A percentile compares a stretch with the other conserved stretches of the same genome.
These are phyloP conservation scores for Sporothrix variecibatus DNA, from an alignment of 2,329 filamentous ascomycete species.

Conservation along the genomic window DNA sequence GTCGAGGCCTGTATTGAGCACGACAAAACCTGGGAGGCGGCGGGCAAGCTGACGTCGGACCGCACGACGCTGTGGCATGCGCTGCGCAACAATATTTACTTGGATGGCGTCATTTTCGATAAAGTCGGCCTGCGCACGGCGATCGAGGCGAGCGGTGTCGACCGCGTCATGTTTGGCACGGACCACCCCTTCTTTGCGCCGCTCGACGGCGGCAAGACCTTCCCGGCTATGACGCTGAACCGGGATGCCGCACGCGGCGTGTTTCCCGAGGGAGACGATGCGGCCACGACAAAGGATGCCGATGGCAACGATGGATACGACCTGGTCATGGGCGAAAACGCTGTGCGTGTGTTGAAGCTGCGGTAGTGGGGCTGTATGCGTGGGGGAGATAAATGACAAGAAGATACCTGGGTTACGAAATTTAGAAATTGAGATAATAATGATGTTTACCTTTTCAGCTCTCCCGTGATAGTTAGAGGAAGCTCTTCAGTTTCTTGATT, in stretches of 20 bases:
- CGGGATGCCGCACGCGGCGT: slow-evolving; percentile 55
- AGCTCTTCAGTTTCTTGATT: not conserved
- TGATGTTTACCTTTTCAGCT: not conserved
- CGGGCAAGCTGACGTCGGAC: slow-evolving; percentile 54
- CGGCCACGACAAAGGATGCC: not conserved
- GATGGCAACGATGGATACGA: slow-evolving; percentile 21
- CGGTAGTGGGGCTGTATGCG: not conserved
- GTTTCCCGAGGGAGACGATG: slow-evolving; percentile 18
- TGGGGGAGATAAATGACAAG: not conserved
- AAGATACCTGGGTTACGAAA: no score
- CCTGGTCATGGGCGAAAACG: slow-evolving; percentile 26
- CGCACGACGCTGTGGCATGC: slow-evolving; percentile 54
- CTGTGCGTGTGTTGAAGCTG: slow-evolving; percentile 24
- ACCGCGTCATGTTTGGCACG: slow-evolving; percentile 74
- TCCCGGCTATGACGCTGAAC: slow-evolving; percentile 64
- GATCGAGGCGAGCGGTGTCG: slow-evolving; percentile 63
- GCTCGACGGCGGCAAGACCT: slow-evolving; percentile 58
- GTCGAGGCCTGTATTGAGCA: slow-evolving; percentile 82
- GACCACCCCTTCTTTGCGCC: slow-evolving; percentile 79
- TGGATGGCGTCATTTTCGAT: slow-evolving; percentile 80
- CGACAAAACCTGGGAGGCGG: slow-evolving; percentile 69
- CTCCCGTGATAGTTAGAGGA: not conserved
- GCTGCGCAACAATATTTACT: slow-evolving; percentile 71
- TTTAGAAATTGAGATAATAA: not conserved
- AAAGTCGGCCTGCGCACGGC: slow-evolving; percentile 69